These are phyloP conservation scores for Aristolochia californica DNA, from an alignment of 164 flowering plant genomes.

Conservation along the genomic window DNA sequence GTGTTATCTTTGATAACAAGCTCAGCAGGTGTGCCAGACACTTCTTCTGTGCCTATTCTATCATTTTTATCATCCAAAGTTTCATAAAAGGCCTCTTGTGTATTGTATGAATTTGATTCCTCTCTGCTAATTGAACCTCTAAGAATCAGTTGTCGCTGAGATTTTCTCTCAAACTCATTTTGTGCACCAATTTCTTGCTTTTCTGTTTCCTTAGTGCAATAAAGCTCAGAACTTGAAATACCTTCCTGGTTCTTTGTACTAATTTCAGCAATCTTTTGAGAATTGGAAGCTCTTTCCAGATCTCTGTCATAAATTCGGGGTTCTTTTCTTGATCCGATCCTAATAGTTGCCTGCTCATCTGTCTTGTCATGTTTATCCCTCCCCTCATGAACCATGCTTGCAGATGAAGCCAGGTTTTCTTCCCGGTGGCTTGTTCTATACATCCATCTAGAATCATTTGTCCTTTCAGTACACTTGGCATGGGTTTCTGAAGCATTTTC, in stretches of 20 bases:
- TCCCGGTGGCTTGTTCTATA: constrained; percentile 13
- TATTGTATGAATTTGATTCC: constrained; percentile 10
- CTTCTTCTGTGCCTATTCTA: constrained; percentile 15
- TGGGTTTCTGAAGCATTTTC: constrained; percentile 14
- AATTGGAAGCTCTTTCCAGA: constrained; percentile 17
- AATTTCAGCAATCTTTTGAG: constrained; percentile 14
- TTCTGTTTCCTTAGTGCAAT: constrained; percentile 15
- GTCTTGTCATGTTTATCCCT: neutral
- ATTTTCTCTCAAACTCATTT: neutral
- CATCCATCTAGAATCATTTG: constrained; percentile 9
- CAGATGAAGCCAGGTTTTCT: neutral
- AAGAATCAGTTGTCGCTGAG: neutral
- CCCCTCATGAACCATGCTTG: neutral
- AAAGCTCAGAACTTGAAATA: constrained; percentile 1
- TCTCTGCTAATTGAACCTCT: constrained; percentile 16
- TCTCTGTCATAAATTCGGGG: constrained; percentile 23
- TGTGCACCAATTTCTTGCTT: constrained; percentile 8
- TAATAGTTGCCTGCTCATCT: neutral
- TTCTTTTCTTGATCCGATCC: constrained; percentile 14
- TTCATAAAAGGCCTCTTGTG: constrained; percentile 17
- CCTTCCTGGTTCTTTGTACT: neutral
- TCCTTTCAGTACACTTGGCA: constrained; percentile 11
- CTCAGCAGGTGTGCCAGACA: constrained; percentile 11
- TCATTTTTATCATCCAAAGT: constrained; percentile 19
- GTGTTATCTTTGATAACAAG: constrained; percentile 29